These are phyloP conservation scores for Dissophora globulifera DNA, from an alignment of 192 early-diverging fungal species.

Conservation along the genomic window DNA sequence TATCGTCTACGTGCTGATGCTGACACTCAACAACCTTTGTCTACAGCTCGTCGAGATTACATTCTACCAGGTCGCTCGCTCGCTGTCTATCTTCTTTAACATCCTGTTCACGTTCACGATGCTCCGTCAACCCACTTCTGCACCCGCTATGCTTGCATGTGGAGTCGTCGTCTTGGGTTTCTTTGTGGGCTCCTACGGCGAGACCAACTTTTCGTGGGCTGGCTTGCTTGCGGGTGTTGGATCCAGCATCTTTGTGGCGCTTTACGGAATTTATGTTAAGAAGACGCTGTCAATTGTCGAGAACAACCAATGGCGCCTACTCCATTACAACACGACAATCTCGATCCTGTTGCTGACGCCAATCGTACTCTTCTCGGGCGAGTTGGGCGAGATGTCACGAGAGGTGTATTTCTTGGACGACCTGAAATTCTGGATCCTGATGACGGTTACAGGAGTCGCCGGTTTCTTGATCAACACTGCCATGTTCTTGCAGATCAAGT, in stretches of 20 bases:
- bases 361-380: conserved; percentile 68
- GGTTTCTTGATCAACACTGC: conserved; percentile 76
- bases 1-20: conserved; percentile 72
- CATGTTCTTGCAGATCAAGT: conserved; percentile 79
- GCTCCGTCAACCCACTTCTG: conserved; percentile 64
- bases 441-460: conserved; percentile 69
- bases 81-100: conserved; percentile 74
- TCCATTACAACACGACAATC: conserved; percentile 75
- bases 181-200: conserved; percentile 72
- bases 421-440: conserved; percentile 67
- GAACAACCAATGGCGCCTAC: conserved; percentile 74
- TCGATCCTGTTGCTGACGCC: conserved; percentile 68
- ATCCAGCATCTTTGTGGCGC: conserved; percentile 71
- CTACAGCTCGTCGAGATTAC: conserved; percentile 74
- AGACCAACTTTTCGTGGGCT: conserved; percentile 72
- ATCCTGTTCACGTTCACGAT: conserved; percentile 74
- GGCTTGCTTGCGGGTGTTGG: conserved; percentile 73
- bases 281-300: conserved; percentile 69
- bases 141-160: conserved; percentile 64
- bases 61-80: conserved; percentile 76
- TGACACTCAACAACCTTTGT: conserved; percentile 74
- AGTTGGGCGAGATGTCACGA: conserved; percentile 58
- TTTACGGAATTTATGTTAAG: conserved; percentile 78
- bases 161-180: conserved; percentile 69
- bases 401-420: conserved; percentile 61